A percentile compares a stretch with the other conserved stretches of the same genome.
phyloP scores from a whole-genome alignment of 352 stramenopile species.

The Phytophthora pseudosyringae region DNA sequence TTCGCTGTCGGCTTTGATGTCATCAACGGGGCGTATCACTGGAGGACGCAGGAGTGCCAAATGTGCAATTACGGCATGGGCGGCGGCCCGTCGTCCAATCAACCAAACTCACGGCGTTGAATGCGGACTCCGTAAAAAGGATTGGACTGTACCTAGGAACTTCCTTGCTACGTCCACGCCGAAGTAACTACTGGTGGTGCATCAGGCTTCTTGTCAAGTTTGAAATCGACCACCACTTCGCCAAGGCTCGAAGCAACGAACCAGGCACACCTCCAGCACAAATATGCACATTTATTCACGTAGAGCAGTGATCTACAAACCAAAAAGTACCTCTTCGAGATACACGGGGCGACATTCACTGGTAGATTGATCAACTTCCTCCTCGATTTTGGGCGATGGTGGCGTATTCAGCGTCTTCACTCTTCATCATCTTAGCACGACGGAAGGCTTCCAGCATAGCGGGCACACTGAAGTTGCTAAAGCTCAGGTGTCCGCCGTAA shows the following conservation, averaged over 20 bases:
- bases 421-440: slow-evolving; percentile 28
- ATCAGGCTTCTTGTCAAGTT: no score
- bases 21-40: slow-evolving; percentile 81
- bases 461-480: slow-evolving; percentile 52
- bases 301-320: neutral
- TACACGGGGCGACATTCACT: slow-evolving; percentile 1
- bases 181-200: neutral
- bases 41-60: slow-evolving; percentile 79
- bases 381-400: slow-evolving; percentile 11
- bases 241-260: slow-evolving; percentile 1
- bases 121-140: neutral
- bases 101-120: slow-evolving; percentile 58
- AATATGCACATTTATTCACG: slow-evolving; percentile 15
- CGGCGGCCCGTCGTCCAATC: slow-evolving; percentile 33
- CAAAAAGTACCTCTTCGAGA: neutral
- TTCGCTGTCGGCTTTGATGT: slow-evolving; percentile 86
- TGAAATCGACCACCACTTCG: neutral
- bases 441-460: slow-evolving; percentile 63
- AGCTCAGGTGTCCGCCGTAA: slow-evolving; percentile 45
- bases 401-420: slow-evolving; percentile 4
- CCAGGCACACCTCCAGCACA: slow-evolving; percentile 3
- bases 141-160: no score
- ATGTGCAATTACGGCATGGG: slow-evolving; percentile 84
- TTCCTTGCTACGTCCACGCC: no score
- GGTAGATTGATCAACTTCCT: slow-evolving; percentile 2